These are phyloP conservation scores for Candida tibetensis DNA, from an alignment of 805 yeast genomes.

Conservation along the genomic window DNA sequence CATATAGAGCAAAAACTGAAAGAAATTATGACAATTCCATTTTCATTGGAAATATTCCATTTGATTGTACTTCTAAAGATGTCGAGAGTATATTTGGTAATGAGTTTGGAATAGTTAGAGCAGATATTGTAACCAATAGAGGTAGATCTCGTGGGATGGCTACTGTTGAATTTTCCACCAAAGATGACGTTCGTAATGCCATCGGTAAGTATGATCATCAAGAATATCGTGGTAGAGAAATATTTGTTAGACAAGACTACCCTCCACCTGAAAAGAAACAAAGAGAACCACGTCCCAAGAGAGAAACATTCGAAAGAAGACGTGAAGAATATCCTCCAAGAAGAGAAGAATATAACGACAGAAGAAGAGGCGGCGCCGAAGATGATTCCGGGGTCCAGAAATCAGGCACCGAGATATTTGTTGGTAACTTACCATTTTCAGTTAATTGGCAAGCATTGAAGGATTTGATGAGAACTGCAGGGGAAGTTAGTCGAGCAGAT, in stretches of 20 bases:
- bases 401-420: slow-evolving; percentile 60
- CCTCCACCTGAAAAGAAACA: slow-evolving; percentile 62
- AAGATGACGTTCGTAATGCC: slow-evolving; percentile 67
- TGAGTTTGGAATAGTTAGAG: slow-evolving; percentile 56
- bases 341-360: slow-evolving; percentile 14
- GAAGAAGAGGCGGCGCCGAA: slow-evolving; percentile 8
- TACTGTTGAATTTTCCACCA: slow-evolving; percentile 74
- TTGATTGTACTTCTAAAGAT: slow-evolving; percentile 56
- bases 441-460: slow-evolving; percentile 81
- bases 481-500: slow-evolving; percentile 80
- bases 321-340: slow-evolving; percentile 16
- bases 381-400: slow-evolving; percentile 20
- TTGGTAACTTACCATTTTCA: slow-evolving; percentile 81
- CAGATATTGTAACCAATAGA: slow-evolving; percentile 75
- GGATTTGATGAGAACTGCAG: slow-evolving; percentile 76
- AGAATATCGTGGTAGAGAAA: slow-evolving; percentile 66
- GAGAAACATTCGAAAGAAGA: slow-evolving; percentile 19
- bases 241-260: slow-evolving; percentile 87
- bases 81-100: slow-evolving; percentile 57
- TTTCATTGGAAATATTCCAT: slow-evolving; percentile 74
- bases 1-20: slow-evolving; percentile 32
- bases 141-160: slow-evolving; percentile 90
- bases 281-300: slow-evolving; percentile 18
- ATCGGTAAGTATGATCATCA: slow-evolving; percentile 67
- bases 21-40: slow-evolving; percentile 68